Conservation (phyloP, 108 stramenopile genomes). For the Cyclotella choctawhatcheeana region DNA sequence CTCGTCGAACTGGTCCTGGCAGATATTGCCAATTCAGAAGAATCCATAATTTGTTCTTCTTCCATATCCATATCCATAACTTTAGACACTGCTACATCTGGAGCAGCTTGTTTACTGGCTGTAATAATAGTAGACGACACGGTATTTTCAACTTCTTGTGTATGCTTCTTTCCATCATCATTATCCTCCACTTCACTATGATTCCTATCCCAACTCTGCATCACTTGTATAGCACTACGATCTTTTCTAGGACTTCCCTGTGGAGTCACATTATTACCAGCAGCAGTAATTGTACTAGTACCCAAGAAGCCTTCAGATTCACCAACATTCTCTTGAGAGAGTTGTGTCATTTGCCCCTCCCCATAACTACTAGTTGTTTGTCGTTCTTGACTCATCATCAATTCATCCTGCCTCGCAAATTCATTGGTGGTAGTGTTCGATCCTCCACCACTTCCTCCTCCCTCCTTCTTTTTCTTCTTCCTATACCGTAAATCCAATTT, state of each 20-base stretch:
- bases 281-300: too few relatives aligned
- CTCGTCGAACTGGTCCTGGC: conserved; percentile 1
- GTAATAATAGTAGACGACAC: too few relatives aligned
- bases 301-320: too few relatives aligned
- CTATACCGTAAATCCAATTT: conserved; percentile 50
- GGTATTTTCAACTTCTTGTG: too few relatives aligned
- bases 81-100: too few relatives aligned
- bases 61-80: too few relatives aligned
- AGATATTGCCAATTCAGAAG: neutral
- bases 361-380: too few relatives aligned
- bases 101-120: too few relatives aligned
- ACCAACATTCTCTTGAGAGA: too few relatives aligned
- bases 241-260: conserved; percentile 9
- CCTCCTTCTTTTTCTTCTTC: conserved; percentile 23
- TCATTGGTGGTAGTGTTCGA: neutral
- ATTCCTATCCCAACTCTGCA: conserved; percentile 40
- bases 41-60: neutral
- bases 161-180: neutral
- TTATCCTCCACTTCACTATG: neutral
- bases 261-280: neutral
- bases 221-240: conserved; percentile 7
- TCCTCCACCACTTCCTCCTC: neutral
- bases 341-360: too few relatives aligned
- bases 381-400: too few relatives aligned
- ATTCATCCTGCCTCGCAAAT: neutral